phyloP scores from a whole-genome alignment of 169 alveolate species.

The Eimeria necatrix region DNA sequence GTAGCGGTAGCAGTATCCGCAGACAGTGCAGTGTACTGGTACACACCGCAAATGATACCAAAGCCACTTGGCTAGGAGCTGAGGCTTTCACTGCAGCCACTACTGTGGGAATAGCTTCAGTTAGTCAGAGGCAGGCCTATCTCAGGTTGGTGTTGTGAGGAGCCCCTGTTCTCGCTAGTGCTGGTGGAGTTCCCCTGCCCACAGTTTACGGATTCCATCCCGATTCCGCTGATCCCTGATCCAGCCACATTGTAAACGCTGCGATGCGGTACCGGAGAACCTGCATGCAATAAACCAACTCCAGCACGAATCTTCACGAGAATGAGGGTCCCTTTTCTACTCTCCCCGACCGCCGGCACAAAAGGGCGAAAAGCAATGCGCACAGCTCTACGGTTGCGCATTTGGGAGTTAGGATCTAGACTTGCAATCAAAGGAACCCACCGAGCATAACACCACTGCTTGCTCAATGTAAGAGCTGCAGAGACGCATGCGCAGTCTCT shows the following conservation, averaged over 20 bases:
- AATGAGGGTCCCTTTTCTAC: neutral
- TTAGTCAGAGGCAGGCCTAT: too few relatives aligned
- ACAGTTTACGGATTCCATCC: too few relatives aligned
- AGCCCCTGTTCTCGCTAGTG: too few relatives aligned
- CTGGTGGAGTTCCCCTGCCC: too few relatives aligned
- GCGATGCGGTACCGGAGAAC: neutral
- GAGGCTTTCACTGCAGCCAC: too few relatives aligned
- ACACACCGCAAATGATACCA: too few relatives aligned
- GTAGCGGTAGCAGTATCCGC: neutral
- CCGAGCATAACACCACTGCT: constrained; percentile 1
- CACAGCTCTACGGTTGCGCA: neutral
- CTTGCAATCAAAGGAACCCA: neutral
- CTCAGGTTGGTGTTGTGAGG: too few relatives aligned
- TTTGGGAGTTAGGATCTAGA: neutral
- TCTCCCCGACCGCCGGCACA: neutral
- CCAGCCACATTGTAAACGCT: neutral
- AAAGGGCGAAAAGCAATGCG: neutral
- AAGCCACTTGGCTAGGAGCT: too few relatives aligned
- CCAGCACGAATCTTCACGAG: neutral
- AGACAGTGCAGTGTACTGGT: neutral
- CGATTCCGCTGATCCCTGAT: neutral
- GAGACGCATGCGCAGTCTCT: constrained; percentile 9
- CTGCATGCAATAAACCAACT: neutral
- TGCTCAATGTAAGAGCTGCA: constrained; percentile 32
- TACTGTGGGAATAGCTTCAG: too few relatives aligned